Percentiles rank a stretch among this genome's conserved stretches.
These are phyloP conservation scores for Drechmeria coniospora DNA, from an alignment of 2,329 filamentous ascomycete species.

Conservation along the genomic window DNA sequence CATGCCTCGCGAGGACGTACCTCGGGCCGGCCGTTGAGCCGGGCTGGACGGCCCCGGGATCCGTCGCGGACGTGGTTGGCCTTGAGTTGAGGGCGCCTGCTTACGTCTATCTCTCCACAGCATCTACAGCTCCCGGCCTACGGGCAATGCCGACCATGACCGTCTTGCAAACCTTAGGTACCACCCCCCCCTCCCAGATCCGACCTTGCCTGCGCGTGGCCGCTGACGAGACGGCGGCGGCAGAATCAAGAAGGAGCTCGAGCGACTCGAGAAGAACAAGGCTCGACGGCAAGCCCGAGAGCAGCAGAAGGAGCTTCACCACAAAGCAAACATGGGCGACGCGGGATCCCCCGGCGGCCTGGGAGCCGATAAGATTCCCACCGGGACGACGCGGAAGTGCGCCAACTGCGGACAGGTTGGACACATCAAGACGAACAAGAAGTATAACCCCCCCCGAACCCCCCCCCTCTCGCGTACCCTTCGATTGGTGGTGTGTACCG, in stretches of 20 bases:
- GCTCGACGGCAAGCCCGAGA: slow-evolving; percentile 82
- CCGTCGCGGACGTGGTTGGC: slow-evolving; percentile 15
- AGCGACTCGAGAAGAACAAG: slow-evolving; percentile 78
- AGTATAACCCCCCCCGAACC: slow-evolving; percentile 40
- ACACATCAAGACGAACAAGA: slow-evolving; percentile 98
- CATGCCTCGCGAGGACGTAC: slow-evolving; percentile 6
- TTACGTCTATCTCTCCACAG: slow-evolving; percentile 26
- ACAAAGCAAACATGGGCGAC: slow-evolving; percentile 26
- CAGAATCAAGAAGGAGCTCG: slow-evolving; percentile 48
- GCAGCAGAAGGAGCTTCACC: slow-evolving; percentile 60
- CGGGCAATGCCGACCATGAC: slow-evolving; percentile 34
- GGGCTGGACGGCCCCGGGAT: slow-evolving; percentile 15
- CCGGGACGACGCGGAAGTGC: slow-evolving; percentile 75
- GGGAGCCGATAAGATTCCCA: slow-evolving; percentile 34
- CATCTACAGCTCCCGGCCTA: slow-evolving; percentile 33
- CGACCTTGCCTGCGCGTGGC: not conserved
- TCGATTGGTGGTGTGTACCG: slow-evolving; percentile 18
- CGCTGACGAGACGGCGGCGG: not conserved
- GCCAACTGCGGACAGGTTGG: slow-evolving; percentile 94
- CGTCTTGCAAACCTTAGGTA: slow-evolving; percentile 29
- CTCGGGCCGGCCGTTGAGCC: slow-evolving; percentile 1
- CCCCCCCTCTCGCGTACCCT: slow-evolving; percentile 13
- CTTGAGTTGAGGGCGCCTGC: slow-evolving; percentile 18
- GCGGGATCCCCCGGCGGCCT: slow-evolving; percentile 32
- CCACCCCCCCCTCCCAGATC: slow-evolving; percentile 3